Evolutionary conservation across 306 rosid genomes (phyloP).

Genomic region (Leucaena leucocephala): DNA sequence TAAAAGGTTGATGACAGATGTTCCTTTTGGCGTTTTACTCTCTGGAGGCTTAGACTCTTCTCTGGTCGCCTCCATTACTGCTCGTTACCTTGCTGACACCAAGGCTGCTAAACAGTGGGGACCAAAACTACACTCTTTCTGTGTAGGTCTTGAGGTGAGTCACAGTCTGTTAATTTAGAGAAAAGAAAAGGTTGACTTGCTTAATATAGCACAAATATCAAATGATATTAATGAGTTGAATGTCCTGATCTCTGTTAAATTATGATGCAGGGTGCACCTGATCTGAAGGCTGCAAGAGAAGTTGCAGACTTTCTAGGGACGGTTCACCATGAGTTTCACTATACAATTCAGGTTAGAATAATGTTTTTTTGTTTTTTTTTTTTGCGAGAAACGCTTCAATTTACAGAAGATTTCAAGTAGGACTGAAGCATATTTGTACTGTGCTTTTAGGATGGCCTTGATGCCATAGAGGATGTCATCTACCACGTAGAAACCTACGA

Average conservation of each 20-base stretch:
- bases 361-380: background rate
- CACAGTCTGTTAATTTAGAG: background rate
- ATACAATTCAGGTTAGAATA: slow-evolving; percentile 66
- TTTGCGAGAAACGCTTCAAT: background rate
- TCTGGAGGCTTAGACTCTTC: slow-evolving; percentile 91
- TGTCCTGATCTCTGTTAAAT: background rate
- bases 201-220: too few species aligned
- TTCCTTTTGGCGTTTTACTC: slow-evolving; percentile 83
- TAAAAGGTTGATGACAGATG: slow-evolving; percentile 90
- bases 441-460: slow-evolving; percentile 72
- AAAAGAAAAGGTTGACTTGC: background rate
- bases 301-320: slow-evolving; percentile 87
- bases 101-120: slow-evolving; percentile 90
- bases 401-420: background rate
- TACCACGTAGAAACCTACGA: slow-evolving; percentile 83
- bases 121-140: slow-evolving; percentile 78
- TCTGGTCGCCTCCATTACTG: slow-evolving; percentile 77
- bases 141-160: slow-evolving; percentile 80
- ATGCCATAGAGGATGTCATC: slow-evolving; percentile 88
- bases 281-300: slow-evolving; percentile 84
- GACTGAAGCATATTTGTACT: slow-evolving; percentile 20
- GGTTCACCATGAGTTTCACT: slow-evolving; percentile 79
- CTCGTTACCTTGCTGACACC: slow-evolving; percentile 72
- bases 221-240: background rate
- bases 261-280: slow-evolving; percentile 71